Base-by-base conservation (phyloP, 768 basidiomycete genomes). In the Boletus huronensis region DNA sequence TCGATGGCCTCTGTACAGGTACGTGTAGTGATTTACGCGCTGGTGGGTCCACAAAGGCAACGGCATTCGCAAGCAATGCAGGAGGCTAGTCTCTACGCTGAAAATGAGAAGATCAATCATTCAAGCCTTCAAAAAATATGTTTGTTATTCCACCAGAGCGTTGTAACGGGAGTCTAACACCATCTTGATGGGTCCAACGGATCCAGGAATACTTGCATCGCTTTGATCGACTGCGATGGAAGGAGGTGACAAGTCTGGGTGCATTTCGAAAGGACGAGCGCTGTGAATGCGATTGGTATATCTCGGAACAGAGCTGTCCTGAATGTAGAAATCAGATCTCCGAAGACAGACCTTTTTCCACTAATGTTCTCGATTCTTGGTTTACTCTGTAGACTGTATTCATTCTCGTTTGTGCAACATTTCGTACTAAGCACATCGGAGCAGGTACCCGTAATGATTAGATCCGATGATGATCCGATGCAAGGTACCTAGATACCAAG, bases 401-500 rank as follows among this genome's bases (percentile, higher is more conserved):
- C 34, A n/a, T 25, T 35, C n/a, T 32, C 9, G 6, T 48, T 35
- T 6, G 23, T 16, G 32, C 46, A 10, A 35, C 23, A 21, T 48
- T 34, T 25, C 10, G 23, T 2, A 6, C 23, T 9, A 29, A 21
- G 45, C 9, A 46, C 9, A 34, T 34, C 10, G 10, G 32, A 47
- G 46, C 9, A 23, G 23, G 21, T 47, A 36, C 32, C 10, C 17
- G 14, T 21, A 41, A 11, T 10, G 4, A 23, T 23, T 23, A 10
- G 21, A 35, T 47, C 11, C 19, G 10, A 21, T 35, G 21, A 38
- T 10, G 34, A 11, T 26, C 14, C 25, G n/a, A 26, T 16, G 48
- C 26, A 28, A 46, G 47, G 28, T 52, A 53, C 29, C 69, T 67
- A 82, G 36, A 84, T 71, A 5, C 82, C 82, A 46, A 81, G 66